phyloP scores from a whole-genome alignment of 148 eudicot genomes.

The Nepenthes mirabilis region DNA sequence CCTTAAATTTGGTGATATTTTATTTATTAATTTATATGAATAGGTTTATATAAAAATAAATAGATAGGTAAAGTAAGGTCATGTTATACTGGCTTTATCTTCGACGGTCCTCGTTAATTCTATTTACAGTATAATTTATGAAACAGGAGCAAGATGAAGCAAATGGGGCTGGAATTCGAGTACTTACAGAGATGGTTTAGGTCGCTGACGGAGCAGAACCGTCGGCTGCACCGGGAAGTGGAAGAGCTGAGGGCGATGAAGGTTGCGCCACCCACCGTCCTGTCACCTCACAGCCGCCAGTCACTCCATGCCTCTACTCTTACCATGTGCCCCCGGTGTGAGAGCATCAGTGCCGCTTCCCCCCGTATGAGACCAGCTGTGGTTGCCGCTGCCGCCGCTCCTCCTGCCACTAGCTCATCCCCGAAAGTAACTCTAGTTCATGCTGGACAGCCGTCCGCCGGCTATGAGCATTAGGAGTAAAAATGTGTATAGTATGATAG shows the following conservation, averaged over 20 bases:
- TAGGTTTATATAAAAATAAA: no score
- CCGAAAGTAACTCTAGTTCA: no score
- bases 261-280: constrained; percentile 11
- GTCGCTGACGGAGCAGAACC: constrained; percentile 33
- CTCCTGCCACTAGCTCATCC: neutral
- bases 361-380: no score
- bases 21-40: no score
- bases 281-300: constrained; percentile 10
- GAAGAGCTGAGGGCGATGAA: constrained; percentile 40
- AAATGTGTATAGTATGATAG: no score
- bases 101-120: no score
- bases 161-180: constrained; percentile 39
- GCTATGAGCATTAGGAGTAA: no score
- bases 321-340: constrained; percentile 35
- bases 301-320: constrained; percentile 20
- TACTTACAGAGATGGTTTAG: constrained; percentile 39
- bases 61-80: no score
- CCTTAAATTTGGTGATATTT: no score
- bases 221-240: constrained; percentile 32
- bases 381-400: neutral
- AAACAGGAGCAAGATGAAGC: constrained; percentile 42
- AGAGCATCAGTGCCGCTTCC: constrained; percentile 15
- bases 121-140: no score
- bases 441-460: no score
- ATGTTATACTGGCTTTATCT: no score